Evolutionary conservation across 1,284 basidiomycete species (phyloP).

Genomic region (Phlebopus sp.): DNA sequence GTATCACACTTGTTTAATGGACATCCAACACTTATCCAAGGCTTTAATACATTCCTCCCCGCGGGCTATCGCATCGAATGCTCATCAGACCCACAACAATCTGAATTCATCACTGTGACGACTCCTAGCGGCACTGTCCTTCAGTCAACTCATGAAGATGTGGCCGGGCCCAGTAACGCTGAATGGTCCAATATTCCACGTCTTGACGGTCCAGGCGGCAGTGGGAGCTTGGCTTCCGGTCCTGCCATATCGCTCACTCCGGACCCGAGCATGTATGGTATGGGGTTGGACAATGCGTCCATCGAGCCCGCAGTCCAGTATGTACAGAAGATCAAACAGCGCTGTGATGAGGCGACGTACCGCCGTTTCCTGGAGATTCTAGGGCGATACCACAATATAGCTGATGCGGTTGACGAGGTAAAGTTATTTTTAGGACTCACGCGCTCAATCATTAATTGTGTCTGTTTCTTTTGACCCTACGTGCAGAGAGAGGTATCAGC

Average conservation of each 20-base stretch:
- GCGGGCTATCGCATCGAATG: slow-evolving; percentile 92
- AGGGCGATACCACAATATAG: slow-evolving; percentile 57
- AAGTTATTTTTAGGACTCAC: slow-evolving; percentile 32
- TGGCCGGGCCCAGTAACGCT: slow-evolving; percentile 6
- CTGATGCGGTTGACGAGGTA: slow-evolving; percentile 70
- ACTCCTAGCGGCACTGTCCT: slow-evolving; percentile 68
- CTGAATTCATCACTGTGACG: slow-evolving; percentile 81
- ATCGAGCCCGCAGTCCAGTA: slow-evolving; percentile 86
- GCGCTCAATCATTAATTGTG: slow-evolving; percentile 35
- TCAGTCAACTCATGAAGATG: slow-evolving; percentile 44
- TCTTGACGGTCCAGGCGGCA: slow-evolving; percentile 10
- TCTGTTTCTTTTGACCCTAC: slow-evolving; percentile 39
- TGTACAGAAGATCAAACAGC: slow-evolving; percentile 95
- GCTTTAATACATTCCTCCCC: slow-evolving; percentile 97
- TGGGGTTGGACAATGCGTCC: slow-evolving; percentile 37
- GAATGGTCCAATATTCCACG: slow-evolving; percentile 12
- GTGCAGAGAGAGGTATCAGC: slow-evolving; percentile 72
- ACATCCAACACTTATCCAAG: slow-evolving; percentile 89
- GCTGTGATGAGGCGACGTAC: slow-evolving; percentile 93
- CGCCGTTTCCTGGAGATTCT: slow-evolving; percentile 93
- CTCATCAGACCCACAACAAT: slow-evolving; percentile 52
- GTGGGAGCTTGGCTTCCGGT: not conserved
- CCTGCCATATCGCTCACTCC: slow-evolving; percentile 14
- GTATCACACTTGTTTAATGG: slow-evolving; percentile 93
- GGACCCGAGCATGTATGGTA: slow-evolving; percentile 24